A percentile compares a stretch with the other conserved stretches of the same genome.
These are phyloP conservation scores for Neurospora africana DNA, from an alignment of 495 filamentous ascomycete species.

Conservation along the genomic window DNA sequence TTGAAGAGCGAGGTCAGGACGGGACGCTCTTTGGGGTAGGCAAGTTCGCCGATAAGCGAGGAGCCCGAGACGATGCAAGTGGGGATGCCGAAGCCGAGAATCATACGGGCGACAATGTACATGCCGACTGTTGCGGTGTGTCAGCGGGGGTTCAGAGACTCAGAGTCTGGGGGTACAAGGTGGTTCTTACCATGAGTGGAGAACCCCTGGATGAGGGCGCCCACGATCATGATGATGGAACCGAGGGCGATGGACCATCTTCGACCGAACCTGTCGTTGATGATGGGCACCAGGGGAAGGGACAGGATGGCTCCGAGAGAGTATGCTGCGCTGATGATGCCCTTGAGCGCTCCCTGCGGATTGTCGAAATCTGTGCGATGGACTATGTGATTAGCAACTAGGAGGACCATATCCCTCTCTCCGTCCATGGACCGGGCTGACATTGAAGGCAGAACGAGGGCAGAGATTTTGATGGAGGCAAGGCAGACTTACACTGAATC, in stretches of 20 bases:
- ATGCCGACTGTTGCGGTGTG: slow-evolving; percentile 32
- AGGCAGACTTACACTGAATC: slow-evolving; percentile 34
- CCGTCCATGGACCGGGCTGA: background rate
- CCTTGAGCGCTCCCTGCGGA: slow-evolving; percentile 31
- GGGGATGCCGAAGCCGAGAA: slow-evolving; percentile 56
- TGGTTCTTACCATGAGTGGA: slow-evolving; percentile 28
- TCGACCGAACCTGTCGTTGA: slow-evolving; percentile 50
- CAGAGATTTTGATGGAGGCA: background rate
- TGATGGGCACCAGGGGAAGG: slow-evolving; percentile 44
- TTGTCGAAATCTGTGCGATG: slow-evolving; percentile 22
- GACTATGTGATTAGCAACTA: background rate
- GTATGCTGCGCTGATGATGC: slow-evolving; percentile 38
- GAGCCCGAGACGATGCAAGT: slow-evolving; percentile 57
- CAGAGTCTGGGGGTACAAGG: background rate
- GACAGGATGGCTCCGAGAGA: slow-evolving; percentile 47
- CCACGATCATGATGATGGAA: slow-evolving; percentile 46
- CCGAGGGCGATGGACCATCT: slow-evolving; percentile 49
- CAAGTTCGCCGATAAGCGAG: slow-evolving; percentile 54
- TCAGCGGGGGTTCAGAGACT: background rate
- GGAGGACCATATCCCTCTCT: background rate
- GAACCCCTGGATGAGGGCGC: slow-evolving; percentile 42
- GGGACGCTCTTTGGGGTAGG: slow-evolving; percentile 55
- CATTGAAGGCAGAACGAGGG: background rate
- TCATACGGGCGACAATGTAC: slow-evolving; percentile 55
- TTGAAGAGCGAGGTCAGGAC: slow-evolving; percentile 62